Percentiles rank a stretch among this genome's conserved stretches.
Evolutionary conservation across 768 basidiomycete species (phyloP).

Genomic region (Hebeloma cylindrosporum): DNA sequence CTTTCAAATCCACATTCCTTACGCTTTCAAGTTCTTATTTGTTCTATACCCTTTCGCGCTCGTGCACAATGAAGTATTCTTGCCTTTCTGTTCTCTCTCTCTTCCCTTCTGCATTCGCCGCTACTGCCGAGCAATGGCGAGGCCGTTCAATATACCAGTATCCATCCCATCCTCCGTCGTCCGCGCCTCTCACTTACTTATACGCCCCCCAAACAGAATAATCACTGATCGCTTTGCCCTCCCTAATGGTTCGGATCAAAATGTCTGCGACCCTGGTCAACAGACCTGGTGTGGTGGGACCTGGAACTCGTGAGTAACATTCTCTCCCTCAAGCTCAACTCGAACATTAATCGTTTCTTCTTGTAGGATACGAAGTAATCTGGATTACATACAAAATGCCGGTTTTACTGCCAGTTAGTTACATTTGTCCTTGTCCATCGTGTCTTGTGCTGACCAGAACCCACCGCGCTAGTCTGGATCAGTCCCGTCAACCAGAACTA

Average conservation of each 20-base stretch:
- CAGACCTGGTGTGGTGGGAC: constrained; percentile 86
- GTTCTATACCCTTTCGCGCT: constrained; percentile 13
- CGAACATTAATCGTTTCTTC: constrained; percentile 1
- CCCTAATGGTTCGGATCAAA: constrained; percentile 49
- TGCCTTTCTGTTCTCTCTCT: constrained; percentile 21
- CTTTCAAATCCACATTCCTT: too few species aligned
- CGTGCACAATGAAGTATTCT: constrained; percentile 14
- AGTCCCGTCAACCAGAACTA: constrained; percentile 82
- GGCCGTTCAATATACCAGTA: constrained; percentile 81
- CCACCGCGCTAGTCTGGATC: constrained; percentile 63
- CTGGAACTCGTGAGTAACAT: constrained; percentile 59
- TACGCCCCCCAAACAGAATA: constrained; percentile 38
- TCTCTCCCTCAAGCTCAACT: background rate
- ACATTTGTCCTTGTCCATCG: background rate
- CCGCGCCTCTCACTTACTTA: background rate
- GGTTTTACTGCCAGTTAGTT: constrained; percentile 74
- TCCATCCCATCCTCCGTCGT: constrained; percentile 18
- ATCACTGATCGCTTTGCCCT: constrained; percentile 80
- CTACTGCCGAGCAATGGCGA: constrained; percentile 74
- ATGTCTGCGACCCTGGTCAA: constrained; percentile 53
- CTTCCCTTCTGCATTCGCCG: constrained; percentile 43
- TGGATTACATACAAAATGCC: constrained; percentile 84
- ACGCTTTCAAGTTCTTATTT: constrained; percentile 24
- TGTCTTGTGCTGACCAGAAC: constrained; percentile 4
- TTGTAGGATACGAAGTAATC: constrained; percentile 59